Percentiles rank a stretch among this genome's conserved stretches.
Conservation (phyloP, 306 rosid genomes). For the Vigna unguiculata region DNA sequence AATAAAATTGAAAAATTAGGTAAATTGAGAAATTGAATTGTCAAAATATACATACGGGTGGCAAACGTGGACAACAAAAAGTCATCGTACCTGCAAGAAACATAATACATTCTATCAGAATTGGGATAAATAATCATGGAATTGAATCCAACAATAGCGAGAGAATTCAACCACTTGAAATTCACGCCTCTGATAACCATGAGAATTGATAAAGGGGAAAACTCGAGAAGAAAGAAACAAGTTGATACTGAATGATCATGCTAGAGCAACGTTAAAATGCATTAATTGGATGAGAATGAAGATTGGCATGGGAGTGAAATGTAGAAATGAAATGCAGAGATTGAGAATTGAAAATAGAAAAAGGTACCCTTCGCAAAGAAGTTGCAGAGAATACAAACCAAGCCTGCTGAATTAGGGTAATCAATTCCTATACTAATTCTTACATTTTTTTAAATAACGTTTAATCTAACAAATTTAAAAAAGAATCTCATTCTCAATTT, state of each 20-base stretch:
- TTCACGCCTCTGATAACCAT: slow-evolving; percentile 94
- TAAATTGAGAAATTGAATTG: no score
- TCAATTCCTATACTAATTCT: no score
- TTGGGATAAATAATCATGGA: neutral
- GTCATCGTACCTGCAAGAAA: slow-evolving; percentile 83
- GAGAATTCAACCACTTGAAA: slow-evolving; percentile 83
- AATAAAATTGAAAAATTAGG: neutral
- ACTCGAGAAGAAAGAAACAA: slow-evolving; percentile 46
- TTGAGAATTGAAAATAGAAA: no score
- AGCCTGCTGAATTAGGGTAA: no score
- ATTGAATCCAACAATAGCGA: neutral
- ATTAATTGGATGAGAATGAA: slow-evolving; percentile 33
- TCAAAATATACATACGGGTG: slow-evolving; percentile 99
- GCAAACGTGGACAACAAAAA: slow-evolving; percentile 98
- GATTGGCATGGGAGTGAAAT: slow-evolving; percentile 14
- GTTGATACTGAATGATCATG: slow-evolving; percentile 18
- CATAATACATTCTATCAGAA: slow-evolving; percentile 23
- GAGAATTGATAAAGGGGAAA: slow-evolving; percentile 30
- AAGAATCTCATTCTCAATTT: no score
- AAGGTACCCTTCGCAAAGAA: no score
- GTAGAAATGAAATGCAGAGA: no score
- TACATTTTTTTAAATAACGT: no score
- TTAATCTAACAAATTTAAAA: no score
- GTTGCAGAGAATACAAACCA: no score
- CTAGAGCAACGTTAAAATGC: slow-evolving; percentile 37